Conservation (phyloP, 768 basidiomycete genomes). For the Mycena rebaudengoi region DNA sequence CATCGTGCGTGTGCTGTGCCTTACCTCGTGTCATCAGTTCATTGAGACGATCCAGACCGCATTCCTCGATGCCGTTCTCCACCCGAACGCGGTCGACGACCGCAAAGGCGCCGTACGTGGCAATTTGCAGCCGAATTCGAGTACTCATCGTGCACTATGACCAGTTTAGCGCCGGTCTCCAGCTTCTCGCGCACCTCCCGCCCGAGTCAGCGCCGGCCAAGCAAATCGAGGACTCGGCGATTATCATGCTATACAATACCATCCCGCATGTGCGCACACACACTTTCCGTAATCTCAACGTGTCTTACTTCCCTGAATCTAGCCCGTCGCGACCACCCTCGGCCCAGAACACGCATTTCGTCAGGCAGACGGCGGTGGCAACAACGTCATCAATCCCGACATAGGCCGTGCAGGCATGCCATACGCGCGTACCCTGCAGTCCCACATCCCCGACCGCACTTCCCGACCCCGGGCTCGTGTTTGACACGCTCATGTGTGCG, state of each 20-base stretch:
- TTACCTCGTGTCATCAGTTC: too few relatives aligned
- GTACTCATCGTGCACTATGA: background rate
- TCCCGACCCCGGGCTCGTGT: conserved; percentile 67
- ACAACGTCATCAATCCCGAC: conserved; percentile 52
- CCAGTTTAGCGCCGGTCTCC: conserved; percentile 38
- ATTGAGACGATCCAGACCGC: too few relatives aligned
- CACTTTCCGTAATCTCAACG: too few relatives aligned
- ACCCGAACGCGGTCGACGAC: conserved; percentile 52
- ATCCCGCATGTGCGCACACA: conserved; percentile 59
- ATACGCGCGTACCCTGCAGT: conserved; percentile 61
- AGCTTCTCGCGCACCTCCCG: conserved; percentile 35
- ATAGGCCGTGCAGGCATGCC: conserved; percentile 59
- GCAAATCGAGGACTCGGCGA: conserved; percentile 29
- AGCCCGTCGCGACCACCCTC: conserved; percentile 42
- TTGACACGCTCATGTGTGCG: conserved; percentile 64
- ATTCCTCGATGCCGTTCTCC: conserved; percentile 33
- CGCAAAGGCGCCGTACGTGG: conserved; percentile 40
- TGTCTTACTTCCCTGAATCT: conserved; percentile 38
- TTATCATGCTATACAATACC: conserved; percentile 63
- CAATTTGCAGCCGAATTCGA: background rate
- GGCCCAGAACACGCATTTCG: conserved; percentile 48
- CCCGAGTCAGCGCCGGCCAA: conserved; percentile 25
- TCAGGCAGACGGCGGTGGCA: conserved; percentile 57
- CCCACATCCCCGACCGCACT: conserved; percentile 48
- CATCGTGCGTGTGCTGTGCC: too few relatives aligned